Base-by-base conservation (phyloP, 169 alveolate genomes). In the Cryptosporidium canis region DNA sequence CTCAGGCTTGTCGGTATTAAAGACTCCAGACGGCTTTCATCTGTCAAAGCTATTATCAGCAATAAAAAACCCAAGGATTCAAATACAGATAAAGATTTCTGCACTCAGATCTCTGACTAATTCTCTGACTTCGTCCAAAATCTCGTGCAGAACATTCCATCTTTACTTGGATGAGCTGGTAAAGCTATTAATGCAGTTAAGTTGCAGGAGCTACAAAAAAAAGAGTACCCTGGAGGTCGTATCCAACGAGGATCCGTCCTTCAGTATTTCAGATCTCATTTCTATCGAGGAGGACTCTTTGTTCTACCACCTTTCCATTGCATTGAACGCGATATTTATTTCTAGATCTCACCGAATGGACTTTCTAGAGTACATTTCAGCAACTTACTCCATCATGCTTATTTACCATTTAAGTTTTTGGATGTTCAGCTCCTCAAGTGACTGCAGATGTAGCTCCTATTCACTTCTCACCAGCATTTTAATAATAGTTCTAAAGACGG, bases 1-100 rank as follows among this genome's bases (percentile, higher is more conserved):
- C 12, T 3, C 63, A 56, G 58, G 27, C 61, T 21, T 58, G 16
- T 77, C 77, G 11, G 66, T 66, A 44, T 77, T 77, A 35, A 61
- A 58, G 27, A 56, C 71, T 2, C 87, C 87, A 21, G 87, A 77
- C 48, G 6, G 48, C n/a, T 77, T 66, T 61, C 87, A 58, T 33
- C 48, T 77, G 4, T 77, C 87, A 12, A 77, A 77, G 39, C 47
- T 77, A 18, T 29, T 77, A n/a, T 11, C 64, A 16, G 58, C 55
- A 29, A 58, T 55, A 29, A 77, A 61, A 55, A 77, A 77, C 55
- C 35, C 51, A 41, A 77, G 87, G 55, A 77, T 77, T 56, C 87
- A 77, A 56, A 58, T 64, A 21, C 72, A 55, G 18, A 77, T 77
- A 18, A 77, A 61, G 41, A 35, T 77, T 27, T 58, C 87, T 37